Conservation (phyloP, 2,329 filamentous ascomycete species). For the Paraphaeosphaeria sporulosa region DNA sequence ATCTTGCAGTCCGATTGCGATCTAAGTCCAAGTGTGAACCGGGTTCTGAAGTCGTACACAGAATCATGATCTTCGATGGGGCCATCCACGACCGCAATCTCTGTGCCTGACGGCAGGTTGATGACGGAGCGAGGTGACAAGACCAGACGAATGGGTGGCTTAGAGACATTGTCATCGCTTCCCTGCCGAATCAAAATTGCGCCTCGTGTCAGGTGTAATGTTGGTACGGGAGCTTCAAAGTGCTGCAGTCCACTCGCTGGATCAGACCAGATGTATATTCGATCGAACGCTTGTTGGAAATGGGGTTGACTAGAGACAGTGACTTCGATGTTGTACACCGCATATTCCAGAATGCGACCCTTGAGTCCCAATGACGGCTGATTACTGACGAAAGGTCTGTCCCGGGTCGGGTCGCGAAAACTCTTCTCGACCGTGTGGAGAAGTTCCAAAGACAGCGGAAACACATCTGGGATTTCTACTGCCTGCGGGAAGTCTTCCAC, state of each 20-base stretch:
- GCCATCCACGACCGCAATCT: conserved; percentile 5
- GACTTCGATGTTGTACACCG: conserved; percentile 15
- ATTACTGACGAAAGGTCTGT: conserved; percentile 30
- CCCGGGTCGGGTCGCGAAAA: conserved; percentile 23
- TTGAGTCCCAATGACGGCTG: conserved; percentile 18
- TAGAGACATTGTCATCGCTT: conserved; percentile 3
- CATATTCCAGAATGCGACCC: conserved; percentile 8
- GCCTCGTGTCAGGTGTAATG: conserved; percentile 25
- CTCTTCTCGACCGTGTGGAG: conserved; percentile 30
- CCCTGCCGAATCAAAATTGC: conserved; percentile 24
- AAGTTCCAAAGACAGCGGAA: conserved; percentile 26
- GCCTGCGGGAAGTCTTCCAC: conserved; percentile 16
- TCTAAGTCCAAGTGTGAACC: background rate
- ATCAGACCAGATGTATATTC: conserved; percentile 27
- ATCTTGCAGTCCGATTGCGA: conserved; percentile 10
- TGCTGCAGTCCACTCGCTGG: conserved; percentile 19
- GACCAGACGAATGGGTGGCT: background rate
- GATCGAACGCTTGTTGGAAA: conserved; percentile 25
- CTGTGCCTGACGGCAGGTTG: background rate
- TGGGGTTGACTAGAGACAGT: conserved; percentile 13
- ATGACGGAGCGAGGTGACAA: background rate
- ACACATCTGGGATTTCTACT: conserved; percentile 32
- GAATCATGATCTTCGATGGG: background rate
- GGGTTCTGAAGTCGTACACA: background rate
- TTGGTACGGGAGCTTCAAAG: conserved; percentile 23